Percentiles rank a stretch among this genome's conserved stretches.
phyloP scores from a whole-genome alignment of 2,329 filamentous ascomycete species.

The Metarhizium anisopliae region DNA sequence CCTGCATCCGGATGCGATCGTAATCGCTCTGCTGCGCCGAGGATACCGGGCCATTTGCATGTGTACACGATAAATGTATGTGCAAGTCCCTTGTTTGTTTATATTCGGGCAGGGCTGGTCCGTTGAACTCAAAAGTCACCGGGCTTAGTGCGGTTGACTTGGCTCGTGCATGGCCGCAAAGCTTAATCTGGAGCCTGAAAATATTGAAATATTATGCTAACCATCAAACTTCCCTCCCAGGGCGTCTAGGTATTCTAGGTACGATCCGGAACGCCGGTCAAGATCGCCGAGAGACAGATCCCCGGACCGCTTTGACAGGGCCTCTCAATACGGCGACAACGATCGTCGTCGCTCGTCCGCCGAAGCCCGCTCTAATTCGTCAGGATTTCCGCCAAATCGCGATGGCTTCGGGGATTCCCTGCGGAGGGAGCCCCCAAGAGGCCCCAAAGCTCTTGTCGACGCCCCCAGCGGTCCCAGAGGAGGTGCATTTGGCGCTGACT shows the following conservation, averaged over 20 bases:
- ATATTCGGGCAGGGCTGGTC: neutral
- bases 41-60: slow-evolving; percentile 2
- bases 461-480: slow-evolving; percentile 59
- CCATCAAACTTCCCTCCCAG: slow-evolving; percentile 19
- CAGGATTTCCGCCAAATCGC: slow-evolving; percentile 51
- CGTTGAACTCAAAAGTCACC: neutral
- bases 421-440: slow-evolving; percentile 65
- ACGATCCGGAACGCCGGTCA: slow-evolving; percentile 55
- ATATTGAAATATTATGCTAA: slow-evolving; percentile 1
- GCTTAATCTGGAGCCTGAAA: neutral
- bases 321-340: slow-evolving; percentile 47
- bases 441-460: slow-evolving; percentile 71
- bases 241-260: slow-evolving; percentile 49
- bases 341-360: slow-evolving; percentile 62
- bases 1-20: slow-evolving; percentile 1
- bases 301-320: slow-evolving; percentile 54
- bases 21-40: slow-evolving; percentile 1
- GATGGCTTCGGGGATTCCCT: slow-evolving; percentile 47
- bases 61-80: slow-evolving; percentile 4
- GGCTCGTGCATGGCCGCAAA: slow-evolving; percentile 1
- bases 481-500: slow-evolving; percentile 56
- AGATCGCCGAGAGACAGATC: slow-evolving; percentile 61
- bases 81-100: neutral
- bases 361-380: slow-evolving; percentile 46
- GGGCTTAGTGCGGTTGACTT: neutral